These are phyloP conservation scores for Acanthamoeba culbertsoni DNA, from an alignment of 208 protist genomes.

Conservation along the genomic window DNA sequence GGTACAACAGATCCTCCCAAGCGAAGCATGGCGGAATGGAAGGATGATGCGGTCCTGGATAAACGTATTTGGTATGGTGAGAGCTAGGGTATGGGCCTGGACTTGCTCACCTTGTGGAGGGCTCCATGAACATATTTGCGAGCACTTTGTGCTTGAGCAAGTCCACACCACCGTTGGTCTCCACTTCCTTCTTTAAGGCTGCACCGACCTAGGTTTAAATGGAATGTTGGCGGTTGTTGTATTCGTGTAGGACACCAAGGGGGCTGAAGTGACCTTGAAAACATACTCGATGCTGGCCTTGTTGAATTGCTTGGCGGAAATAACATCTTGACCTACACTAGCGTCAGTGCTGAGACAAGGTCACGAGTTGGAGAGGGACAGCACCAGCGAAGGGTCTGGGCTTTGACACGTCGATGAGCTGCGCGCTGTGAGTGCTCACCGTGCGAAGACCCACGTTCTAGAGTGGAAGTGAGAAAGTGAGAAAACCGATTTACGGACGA, in stretches of 20 bases:
- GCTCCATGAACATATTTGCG: slow-evolving; percentile 46
- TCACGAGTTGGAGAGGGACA: not conserved
- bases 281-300: slow-evolving; percentile 10
- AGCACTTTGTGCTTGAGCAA: slow-evolving; percentile 46
- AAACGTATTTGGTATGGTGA: not conserved
- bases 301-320: slow-evolving; percentile 11
- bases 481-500: not conserved
- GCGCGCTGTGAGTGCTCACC: not conserved
- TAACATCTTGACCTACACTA: not conserved
- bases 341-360: too few species aligned
- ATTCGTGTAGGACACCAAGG: not conserved
- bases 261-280: not conserved
- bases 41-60: slow-evolving; percentile 81
- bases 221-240: not conserved
- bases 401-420: not conserved
- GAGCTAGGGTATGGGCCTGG: not conserved
- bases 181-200: slow-evolving; percentile 67
- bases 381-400: not conserved
- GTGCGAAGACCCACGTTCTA: not conserved
- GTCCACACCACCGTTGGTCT: slow-evolving; percentile 66
- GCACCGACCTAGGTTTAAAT: not conserved
- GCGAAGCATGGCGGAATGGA: slow-evolving; percentile 82
- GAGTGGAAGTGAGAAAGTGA: not conserved
- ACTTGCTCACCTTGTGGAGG: slow-evolving; percentile 66
- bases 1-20: slow-evolving; percentile 80